Conservation (phyloP, 305 asterid genomes). For the Nicotiana rustica region DNA sequence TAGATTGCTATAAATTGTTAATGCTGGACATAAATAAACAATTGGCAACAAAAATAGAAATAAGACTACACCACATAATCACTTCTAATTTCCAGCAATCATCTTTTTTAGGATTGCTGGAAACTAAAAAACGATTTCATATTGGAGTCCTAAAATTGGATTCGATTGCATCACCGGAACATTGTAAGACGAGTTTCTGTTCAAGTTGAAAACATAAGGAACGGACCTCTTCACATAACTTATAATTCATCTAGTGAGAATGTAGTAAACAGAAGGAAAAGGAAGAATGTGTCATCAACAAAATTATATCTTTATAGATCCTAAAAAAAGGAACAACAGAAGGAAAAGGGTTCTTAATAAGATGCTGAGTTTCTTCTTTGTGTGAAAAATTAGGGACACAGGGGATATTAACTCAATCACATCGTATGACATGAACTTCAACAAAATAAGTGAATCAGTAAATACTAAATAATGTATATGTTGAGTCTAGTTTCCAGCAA, state of each 20-base stretch:
- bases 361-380: not conserved
- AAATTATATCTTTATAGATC: not conserved
- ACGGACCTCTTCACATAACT: not conserved
- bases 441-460: not conserved
- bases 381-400: not conserved
- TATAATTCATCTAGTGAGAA: not conserved
- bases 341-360: not conserved
- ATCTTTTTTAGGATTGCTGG: too few relatives aligned
- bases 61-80: too few relatives aligned
- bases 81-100: too few relatives aligned
- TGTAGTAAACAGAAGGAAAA: not conserved
- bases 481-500: not conserved
- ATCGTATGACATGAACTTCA: not conserved
- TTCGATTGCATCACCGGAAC: not conserved
- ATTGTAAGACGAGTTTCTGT: conserved; percentile 4
- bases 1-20: too few relatives aligned
- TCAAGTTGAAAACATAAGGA: not conserved
- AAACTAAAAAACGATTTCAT: too few relatives aligned
- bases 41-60: too few relatives aligned
- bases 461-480: not conserved
- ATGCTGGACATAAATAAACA: too few relatives aligned
- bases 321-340: not conserved
- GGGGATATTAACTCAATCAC: not conserved
- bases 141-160: not conserved
- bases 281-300: conserved; percentile 9